Conservation (phyloP, 2,329 filamentous ascomycete genomes). For the Colletotrichum viniferum region DNA sequence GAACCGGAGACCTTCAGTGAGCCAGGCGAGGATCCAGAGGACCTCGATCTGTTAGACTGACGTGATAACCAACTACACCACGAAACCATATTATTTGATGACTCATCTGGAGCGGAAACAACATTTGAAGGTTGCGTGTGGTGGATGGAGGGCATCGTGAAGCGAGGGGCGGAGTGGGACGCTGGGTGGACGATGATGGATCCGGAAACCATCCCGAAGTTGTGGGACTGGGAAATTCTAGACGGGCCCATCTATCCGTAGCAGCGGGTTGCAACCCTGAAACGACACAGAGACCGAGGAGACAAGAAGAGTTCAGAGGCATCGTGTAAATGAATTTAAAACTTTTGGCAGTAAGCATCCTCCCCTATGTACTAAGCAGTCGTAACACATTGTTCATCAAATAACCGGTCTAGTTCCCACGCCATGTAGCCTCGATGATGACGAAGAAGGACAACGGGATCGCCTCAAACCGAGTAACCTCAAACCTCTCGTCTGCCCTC, state of each 20-base stretch:
- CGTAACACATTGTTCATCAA: not conserved
- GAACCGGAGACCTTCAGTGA: constrained; percentile 22
- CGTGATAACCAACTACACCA: constrained; percentile 52
- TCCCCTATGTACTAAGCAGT: not conserved
- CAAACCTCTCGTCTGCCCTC: constrained; percentile 49
- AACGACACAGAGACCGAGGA: not conserved
- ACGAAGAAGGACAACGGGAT: constrained; percentile 41
- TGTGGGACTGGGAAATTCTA: not conserved
- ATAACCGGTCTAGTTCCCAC: constrained; percentile 19
- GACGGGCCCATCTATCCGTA: not conserved
- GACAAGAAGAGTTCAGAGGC: not conserved
- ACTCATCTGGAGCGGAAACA: not conserved
- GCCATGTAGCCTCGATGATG: constrained; percentile 41
- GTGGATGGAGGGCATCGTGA: not conserved
- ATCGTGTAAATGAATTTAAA: not conserved
- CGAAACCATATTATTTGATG: constrained; percentile 15
- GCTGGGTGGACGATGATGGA: not conserved
- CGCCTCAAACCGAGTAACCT: constrained; percentile 39
- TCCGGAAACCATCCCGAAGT: not conserved
- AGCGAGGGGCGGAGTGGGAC: not conserved
- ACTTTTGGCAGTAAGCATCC: not conserved
- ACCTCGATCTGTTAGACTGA: constrained; percentile 45
- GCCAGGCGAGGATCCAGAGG: not conserved
- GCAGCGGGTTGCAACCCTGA: not conserved
- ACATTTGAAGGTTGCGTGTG: not conserved